Percentiles rank a stretch among this genome's conserved stretches.
Evolutionary conservation across 2,329 filamentous ascomycete species (phyloP).

Genomic region (Rachicladosporium sp.): DNA sequence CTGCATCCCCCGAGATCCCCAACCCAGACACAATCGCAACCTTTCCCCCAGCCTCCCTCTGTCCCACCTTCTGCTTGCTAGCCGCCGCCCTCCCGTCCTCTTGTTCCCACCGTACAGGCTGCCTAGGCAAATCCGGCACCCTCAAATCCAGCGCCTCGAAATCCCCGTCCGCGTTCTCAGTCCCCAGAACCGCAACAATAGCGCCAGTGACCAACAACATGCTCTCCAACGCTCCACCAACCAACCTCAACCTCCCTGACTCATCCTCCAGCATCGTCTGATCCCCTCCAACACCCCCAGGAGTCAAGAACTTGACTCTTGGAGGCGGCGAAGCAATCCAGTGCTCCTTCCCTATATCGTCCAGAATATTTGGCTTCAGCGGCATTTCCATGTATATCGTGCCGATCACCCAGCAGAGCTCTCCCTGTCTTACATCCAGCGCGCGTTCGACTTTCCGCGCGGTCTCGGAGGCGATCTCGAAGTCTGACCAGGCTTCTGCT

Average conservation of each 20-base stretch:
- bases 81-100: constrained; percentile 36
- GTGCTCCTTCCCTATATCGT: constrained; percentile 90
- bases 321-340: constrained; percentile 77
- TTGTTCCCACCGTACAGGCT: constrained; percentile 67
- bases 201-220: constrained; percentile 79
- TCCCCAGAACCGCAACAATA: constrained; percentile 87
- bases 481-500: constrained; percentile 61
- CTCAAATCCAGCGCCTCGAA: constrained; percentile 87
- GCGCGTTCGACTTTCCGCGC: constrained; percentile 74
- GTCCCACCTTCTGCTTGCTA: constrained; percentile 25
- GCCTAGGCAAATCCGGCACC: constrained; percentile 72
- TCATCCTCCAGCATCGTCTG: constrained; percentile 87
- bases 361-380: constrained; percentile 87
- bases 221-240: constrained; percentile 55
- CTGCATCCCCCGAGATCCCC: constrained; percentile 63
- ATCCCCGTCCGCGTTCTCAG: constrained; percentile 81
- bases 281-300: constrained; percentile 12
- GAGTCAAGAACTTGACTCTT: constrained; percentile 24
- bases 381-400: constrained; percentile 97
- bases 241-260: constrained; percentile 72
- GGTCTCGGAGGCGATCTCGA: constrained; percentile 61
- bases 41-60: constrained; percentile 46
- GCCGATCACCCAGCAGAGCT: constrained; percentile 88
- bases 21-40: constrained; percentile 84
- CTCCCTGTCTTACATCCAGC: constrained; percentile 86